Conservation (phyloP, 371 early-diverging fungal species). For the Haplosporangium sp. region DNA sequence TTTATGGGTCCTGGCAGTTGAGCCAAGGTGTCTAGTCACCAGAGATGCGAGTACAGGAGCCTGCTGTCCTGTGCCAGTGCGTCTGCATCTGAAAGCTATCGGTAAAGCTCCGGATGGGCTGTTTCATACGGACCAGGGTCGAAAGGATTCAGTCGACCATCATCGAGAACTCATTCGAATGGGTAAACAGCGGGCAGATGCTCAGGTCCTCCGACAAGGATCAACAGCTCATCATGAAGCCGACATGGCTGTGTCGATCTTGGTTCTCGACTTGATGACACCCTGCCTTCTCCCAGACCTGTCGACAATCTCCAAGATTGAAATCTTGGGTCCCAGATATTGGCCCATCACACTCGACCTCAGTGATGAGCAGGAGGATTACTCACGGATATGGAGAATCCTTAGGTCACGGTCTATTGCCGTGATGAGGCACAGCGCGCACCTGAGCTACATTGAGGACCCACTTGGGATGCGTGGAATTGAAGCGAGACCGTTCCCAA, state of each 20-base stretch:
- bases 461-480: conserved; percentile 44
- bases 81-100: conserved; percentile 37
- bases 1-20: conserved; percentile 88
- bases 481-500: conserved; percentile 43
- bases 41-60: conserved; percentile 71
- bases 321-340: conserved; percentile 67
- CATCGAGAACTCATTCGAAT: not conserved
- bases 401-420: conserved; percentile 42
- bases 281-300: conserved; percentile 77
- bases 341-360: conserved; percentile 68
- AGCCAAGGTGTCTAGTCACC: conserved; percentile 79
- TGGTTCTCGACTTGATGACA: conserved; percentile 59
- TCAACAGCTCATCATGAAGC: not conserved
- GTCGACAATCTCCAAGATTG: conserved; percentile 62
- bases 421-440: conserved; percentile 54
- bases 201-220: too few relatives aligned
- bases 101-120: not conserved
- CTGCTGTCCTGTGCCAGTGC: conserved; percentile 70
- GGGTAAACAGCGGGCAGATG: not conserved
- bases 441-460: conserved; percentile 56
- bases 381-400: conserved; percentile 38
- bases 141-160: conserved; percentile 1
- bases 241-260: conserved; percentile 4
- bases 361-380: conserved; percentile 29
- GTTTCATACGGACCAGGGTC: conserved; percentile 1